Evolutionary conservation across 768 basidiomycete species (phyloP), one percentile per base, ranked within the genome.

Genomic region (Clitopilus passeckerianus): DNA sequence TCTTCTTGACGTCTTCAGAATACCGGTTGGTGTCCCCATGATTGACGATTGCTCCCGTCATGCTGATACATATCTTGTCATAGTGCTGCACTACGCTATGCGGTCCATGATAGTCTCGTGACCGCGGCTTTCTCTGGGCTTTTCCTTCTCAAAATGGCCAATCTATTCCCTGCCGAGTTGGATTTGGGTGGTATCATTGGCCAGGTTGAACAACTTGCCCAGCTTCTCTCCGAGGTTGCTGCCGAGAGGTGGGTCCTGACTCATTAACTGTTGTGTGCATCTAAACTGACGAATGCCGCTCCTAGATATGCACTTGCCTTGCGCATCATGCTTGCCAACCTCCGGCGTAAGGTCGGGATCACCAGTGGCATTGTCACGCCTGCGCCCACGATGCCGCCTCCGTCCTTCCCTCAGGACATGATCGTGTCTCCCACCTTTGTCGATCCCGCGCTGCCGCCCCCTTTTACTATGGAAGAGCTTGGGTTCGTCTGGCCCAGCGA

Each of bases 121-220:
- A 95, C 90, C 1, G 89, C 92, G 35, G 90, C 93, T 8, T 95
- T 96, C 73, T 91, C 92, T 15, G 93, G 91, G 8, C 80, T 96
- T 20, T 96, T 95, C 77, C 77, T 95, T 23, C 81, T 96, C 59
- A 96, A 96, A 75, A 94, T 96, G 89, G 94, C 94, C 59, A 91
- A 89, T 67, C 82, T 97, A 33, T 97, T 95, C 78, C 93, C 93
- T 0, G 75, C 85, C 14, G 91, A 94, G 66, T 75, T 95, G 53
- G 91, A 95, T 68, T 74, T 95, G 27, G 80, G 75, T 16, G 80
- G 82, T 8, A 92, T 95, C 69, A 88, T 86, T 52, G 79, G 73
- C 2, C 93, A 96, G 72, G 94, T 96, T 44, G 91, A 95, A 68
- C 92, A 96, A 71, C 81, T 98, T 35, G 89, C 93, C 0, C 91